phyloP scores from a whole-genome alignment of 805 yeast genomes.

The Clavispora phyllophila region DNA sequence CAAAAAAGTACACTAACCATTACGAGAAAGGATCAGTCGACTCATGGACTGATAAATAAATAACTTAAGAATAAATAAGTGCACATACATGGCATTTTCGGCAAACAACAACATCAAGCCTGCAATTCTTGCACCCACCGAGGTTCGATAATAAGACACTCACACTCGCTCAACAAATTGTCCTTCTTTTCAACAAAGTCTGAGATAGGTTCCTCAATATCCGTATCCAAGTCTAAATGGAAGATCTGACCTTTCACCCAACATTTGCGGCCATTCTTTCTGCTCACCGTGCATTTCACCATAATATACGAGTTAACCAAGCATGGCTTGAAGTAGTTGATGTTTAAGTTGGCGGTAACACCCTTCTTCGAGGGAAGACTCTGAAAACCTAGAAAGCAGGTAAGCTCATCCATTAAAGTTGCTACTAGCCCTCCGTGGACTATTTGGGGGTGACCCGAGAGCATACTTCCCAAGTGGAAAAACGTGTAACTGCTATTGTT shows the following conservation, averaged over 20 bases:
- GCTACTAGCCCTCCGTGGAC: constrained; percentile 43
- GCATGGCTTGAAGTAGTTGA: constrained; percentile 36
- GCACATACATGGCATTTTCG: too few species aligned
- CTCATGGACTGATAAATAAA: too few species aligned
- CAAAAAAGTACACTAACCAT: too few species aligned
- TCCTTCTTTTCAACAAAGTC: constrained; percentile 17
- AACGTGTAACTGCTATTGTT: constrained; percentile 34
- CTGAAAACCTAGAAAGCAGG: constrained; percentile 39
- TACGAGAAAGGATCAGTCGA: too few species aligned
- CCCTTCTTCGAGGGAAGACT: constrained; percentile 36
- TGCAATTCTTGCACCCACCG: constrained; percentile 32
- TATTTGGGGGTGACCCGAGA: constrained; percentile 37
- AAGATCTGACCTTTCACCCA: constrained; percentile 33
- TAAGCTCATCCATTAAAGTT: constrained; percentile 38
- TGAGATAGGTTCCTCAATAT: constrained; percentile 5
- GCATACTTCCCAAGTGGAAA: constrained; percentile 32
- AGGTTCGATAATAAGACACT: constrained; percentile 39
- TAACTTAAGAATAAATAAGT: neutral
- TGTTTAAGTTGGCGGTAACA: constrained; percentile 41
- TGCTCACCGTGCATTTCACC: constrained; percentile 28
- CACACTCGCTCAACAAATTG: constrained; percentile 31
- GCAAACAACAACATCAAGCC: constrained; percentile 3
- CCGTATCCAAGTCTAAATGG: constrained; percentile 17
- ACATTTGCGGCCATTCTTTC: constrained; percentile 36
- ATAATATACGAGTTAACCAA: constrained; percentile 26